Evolutionary conservation across 2,329 filamentous ascomycete species (phyloP), one percentile per base, ranked within the genome.

Genomic region (Phoma herbarum): DNA sequence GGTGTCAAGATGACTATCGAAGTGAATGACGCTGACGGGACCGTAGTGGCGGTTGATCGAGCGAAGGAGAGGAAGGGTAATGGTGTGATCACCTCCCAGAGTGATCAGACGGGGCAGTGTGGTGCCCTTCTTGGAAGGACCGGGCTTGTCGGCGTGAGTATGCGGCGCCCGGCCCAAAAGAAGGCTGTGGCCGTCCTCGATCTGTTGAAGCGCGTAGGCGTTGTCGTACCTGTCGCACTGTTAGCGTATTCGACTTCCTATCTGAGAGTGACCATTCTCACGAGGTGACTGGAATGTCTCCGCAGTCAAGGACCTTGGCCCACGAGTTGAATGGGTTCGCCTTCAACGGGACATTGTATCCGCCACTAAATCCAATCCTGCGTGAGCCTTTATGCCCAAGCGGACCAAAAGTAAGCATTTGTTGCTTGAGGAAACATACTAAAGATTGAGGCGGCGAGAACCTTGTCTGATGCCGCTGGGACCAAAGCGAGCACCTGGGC

Each of bases 401-500:
- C 57, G 54, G 62, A 67, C 54, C 42, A 70, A 65, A 68, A 68
- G 69, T 76, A 70, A 72, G 77, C 80, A 75, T 81, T 73, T 72
- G 73, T 71, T 74, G 65, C 68, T 54, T 56, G 54, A 64, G 48
- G 53, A 61, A 33, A 84, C 88, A 70, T 88, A 93, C 90, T 95
- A 95, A 57, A 95, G 88, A 80, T 94, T 95, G 65, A 95, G 85
- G 66, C 91, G 86, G 71, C 91, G 88, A 73, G 91, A 94, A 79
- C 91, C 92, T 83, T 95, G 92, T 75, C 92, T 86, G 69, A 95
- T 94, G 46, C 91, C 91, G 29, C 88, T 91, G 10, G 92, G 92
- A 0, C 92, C 92, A 67, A 96, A 96, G 33, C 92, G 86, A 59
- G 92, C 92, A 65, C 92, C 91, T 3, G 91, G 92, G 50, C 91